A percentile compares a stretch with the other conserved stretches of the same genome.
These are phyloP conservation scores for Oleoguttula mirabilis DNA, from an alignment of 495 filamentous ascomycete species.

Conservation along the genomic window DNA sequence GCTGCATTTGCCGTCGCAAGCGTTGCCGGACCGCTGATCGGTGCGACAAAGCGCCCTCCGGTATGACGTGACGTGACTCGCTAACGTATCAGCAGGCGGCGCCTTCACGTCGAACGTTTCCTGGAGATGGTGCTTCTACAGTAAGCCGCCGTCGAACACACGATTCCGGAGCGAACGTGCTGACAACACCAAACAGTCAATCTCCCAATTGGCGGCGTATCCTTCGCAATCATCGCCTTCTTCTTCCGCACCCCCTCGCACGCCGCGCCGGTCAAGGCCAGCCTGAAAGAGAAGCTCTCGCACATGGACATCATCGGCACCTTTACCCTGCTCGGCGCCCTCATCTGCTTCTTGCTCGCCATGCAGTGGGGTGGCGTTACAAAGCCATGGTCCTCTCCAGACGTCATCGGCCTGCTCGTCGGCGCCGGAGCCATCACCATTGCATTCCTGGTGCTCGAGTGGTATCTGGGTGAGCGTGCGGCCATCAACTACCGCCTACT, in stretches of 20 bases:
- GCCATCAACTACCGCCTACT: conserved; percentile 19
- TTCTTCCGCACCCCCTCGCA: neutral
- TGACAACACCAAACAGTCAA: too few relatives aligned
- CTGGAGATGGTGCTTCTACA: conserved; percentile 26
- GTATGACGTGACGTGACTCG: too few relatives aligned
- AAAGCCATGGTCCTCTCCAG: conserved; percentile 25
- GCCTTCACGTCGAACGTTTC: conserved; percentile 23
- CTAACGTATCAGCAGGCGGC: too few relatives aligned
- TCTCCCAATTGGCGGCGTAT: neutral
- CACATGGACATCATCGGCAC: conserved; percentile 30
- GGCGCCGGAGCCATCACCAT: conserved; percentile 25
- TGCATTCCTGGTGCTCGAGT: conserved; percentile 26
- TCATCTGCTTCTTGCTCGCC: conserved; percentile 31
- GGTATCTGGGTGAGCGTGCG: conserved; percentile 22
- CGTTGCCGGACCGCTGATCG: too few relatives aligned
- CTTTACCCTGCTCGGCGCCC: conserved; percentile 24
- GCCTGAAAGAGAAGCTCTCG: conserved; percentile 17
- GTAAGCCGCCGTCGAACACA: conserved; percentile 29
- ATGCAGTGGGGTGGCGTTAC: conserved; percentile 32
- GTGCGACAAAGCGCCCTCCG: too few relatives aligned
- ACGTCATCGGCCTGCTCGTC: conserved; percentile 25
- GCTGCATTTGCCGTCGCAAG: too few relatives aligned
- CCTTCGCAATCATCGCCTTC: neutral
- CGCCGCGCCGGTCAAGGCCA: neutral
- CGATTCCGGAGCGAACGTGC: too few relatives aligned